A percentile compares a stretch with the other conserved stretches of the same genome.
Evolutionary conservation across 1,139 yeast genomes (phyloP).

Genomic region (Scheffersomyces parashehatae): DNA sequence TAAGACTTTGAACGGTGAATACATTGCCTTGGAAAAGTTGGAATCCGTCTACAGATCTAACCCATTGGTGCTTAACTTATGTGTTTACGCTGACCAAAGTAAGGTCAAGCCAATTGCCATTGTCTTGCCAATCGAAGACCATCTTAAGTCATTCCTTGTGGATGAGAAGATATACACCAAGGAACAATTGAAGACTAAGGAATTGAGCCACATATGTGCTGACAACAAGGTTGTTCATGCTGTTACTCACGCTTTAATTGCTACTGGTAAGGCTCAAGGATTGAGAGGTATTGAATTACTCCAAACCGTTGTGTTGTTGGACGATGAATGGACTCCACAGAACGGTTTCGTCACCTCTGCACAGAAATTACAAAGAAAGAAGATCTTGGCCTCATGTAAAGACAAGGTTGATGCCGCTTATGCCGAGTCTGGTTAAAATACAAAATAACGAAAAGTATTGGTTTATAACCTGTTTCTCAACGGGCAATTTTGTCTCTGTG

Average conservation of each 20-base stretch:
- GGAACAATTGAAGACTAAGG: constrained; percentile 52
- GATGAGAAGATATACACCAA: constrained; percentile 50
- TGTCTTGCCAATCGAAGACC: constrained; percentile 75
- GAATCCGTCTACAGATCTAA: constrained; percentile 87
- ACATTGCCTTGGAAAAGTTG: constrained; percentile 92
- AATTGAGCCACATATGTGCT: constrained; percentile 44
- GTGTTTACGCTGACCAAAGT: constrained; percentile 88
- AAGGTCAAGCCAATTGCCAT: constrained; percentile 92
- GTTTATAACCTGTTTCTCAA: too few species aligned
- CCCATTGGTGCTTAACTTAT: constrained; percentile 71
- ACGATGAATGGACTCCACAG: constrained; percentile 98
- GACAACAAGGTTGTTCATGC: constrained; percentile 59
- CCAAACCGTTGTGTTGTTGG: constrained; percentile 74
- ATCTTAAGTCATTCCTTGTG: constrained; percentile 57
- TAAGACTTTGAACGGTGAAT: constrained; percentile 95
- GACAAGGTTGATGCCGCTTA: constrained; percentile 61
- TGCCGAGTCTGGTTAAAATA: constrained; percentile 8
- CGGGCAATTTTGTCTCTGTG: too few species aligned
- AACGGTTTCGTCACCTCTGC: constrained; percentile 93
- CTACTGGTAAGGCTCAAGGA: constrained; percentile 81
- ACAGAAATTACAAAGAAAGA: constrained; percentile 93
- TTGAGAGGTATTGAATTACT: constrained; percentile 84
- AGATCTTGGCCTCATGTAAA: constrained; percentile 70
- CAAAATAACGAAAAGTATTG: background rate
- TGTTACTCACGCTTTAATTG: constrained; percentile 59